phyloP scores from a whole-genome alignment of 805 yeast species.

The Wickerhamiella nectarea region DNA sequence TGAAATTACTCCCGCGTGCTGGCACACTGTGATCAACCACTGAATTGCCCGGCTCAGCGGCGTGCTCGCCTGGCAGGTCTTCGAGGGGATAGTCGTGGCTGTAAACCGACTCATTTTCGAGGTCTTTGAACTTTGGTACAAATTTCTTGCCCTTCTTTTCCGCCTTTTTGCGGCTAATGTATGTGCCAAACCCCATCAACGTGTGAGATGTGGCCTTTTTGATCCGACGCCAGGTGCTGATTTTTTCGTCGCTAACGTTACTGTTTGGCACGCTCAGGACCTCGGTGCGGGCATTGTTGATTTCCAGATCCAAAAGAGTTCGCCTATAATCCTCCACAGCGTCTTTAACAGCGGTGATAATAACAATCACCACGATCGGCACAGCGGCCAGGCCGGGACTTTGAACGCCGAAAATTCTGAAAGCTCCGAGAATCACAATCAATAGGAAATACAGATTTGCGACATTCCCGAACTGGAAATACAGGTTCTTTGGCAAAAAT shows the following conservation, averaged over 20 bases:
- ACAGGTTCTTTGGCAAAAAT: slow-evolving; percentile 74
- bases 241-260: slow-evolving; percentile 41
- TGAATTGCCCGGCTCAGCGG: background rate
- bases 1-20: slow-evolving; percentile 30
- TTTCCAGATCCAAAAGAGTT: slow-evolving; percentile 46
- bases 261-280: slow-evolving; percentile 43
- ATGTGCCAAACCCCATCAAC: slow-evolving; percentile 11
- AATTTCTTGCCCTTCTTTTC: slow-evolving; percentile 4
- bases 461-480: slow-evolving; percentile 68
- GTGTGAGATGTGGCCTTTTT: slow-evolving; percentile 36
- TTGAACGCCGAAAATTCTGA: slow-evolving; percentile 59
- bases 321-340: slow-evolving; percentile 67
- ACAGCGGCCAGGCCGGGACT: slow-evolving; percentile 65
- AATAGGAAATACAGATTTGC: slow-evolving; percentile 82
- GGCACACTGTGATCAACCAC: background rate
- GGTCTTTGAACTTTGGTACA: slow-evolving; percentile 1
- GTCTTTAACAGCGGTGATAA: slow-evolving; percentile 60
- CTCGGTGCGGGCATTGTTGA: slow-evolving; percentile 54
- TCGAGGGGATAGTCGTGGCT: slow-evolving; percentile 5
- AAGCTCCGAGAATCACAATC: slow-evolving; percentile 62
- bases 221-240: slow-evolving; percentile 54
- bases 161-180: slow-evolving; percentile 10
- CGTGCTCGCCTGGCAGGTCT: slow-evolving; percentile 13
- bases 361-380: slow-evolving; percentile 67
- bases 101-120: background rate